Evolutionary conservation across 2,329 filamentous ascomycete genomes (phyloP), one percentile per base, ranked within the genome.

Genomic region (Xylaria sp.): DNA sequence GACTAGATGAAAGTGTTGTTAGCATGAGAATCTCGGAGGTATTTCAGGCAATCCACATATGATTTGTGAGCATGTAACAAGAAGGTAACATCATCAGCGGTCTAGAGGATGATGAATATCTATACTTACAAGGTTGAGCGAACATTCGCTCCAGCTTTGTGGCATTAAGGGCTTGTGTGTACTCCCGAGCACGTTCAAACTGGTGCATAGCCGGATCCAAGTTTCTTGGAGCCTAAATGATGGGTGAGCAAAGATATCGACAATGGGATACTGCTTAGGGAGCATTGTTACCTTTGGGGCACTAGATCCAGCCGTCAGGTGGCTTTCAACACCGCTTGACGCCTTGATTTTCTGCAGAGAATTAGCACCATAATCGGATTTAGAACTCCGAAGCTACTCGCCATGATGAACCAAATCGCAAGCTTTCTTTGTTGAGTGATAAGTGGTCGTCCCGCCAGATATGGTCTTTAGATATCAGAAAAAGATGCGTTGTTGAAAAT

Each of bases 111-210:
- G n/a, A 55, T 22, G 10, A 22, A 83, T 66, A 82, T 81, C 7
- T 84, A 25, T 17, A 69, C 71, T 67, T 49, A 72, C 69, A 87
- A 54, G 92, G 92, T 60, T 90, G 85, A 33, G 90, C 90, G 79
- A 97, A 97, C 91, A 97, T 95, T 73, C 94, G 91, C 81, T 97
- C 93, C 68, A 97, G 82, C 79, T 97, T 69, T 22, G 59, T 61
- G 15, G 94, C 94, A 87, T 93, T 86, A 70, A 87, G 79, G 7
- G 85, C 85, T 62, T 56, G 65, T 2, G 49, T 60, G 13, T 62
- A 59, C 56, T 74, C 70, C 49, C 72, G 55, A 22, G 94, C 94
- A 75, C 93, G 87, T 81, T 97, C 94, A 80, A 97, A 85, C 58
- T 73, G 68, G 25, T 71, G 70, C 47, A 70, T 64, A n/a, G 67